These are phyloP conservation scores for Lipomyces orientalis DNA, from an alignment of 805 yeast species.

Conservation along the genomic window DNA sequence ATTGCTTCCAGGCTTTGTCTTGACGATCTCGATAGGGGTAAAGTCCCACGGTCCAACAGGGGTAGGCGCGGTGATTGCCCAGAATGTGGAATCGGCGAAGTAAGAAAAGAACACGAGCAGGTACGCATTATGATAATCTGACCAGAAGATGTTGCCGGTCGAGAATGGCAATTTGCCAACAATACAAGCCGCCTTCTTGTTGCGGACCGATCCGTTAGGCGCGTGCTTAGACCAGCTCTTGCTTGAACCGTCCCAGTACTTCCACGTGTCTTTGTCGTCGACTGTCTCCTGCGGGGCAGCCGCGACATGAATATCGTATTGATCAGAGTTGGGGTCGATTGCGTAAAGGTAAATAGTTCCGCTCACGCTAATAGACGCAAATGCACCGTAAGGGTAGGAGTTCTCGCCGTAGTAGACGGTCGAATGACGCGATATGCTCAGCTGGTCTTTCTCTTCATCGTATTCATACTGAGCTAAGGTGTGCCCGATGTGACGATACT, in stretches of 20 bases:
- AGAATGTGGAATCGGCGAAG: constrained; percentile 31
- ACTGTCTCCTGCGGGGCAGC: constrained; percentile 11
- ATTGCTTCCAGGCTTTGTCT: constrained; percentile 22
- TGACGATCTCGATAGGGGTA: constrained; percentile 8
- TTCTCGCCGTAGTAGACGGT: neutral
- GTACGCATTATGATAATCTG: constrained; percentile 33
- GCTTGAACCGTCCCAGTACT: constrained; percentile 22
- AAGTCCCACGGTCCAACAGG: constrained; percentile 34
- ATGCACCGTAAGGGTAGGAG: constrained; percentile 27
- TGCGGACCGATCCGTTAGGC: constrained; percentile 24
- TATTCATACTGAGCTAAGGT: constrained; percentile 21
- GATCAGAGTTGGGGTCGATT: constrained; percentile 23
- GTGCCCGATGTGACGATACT: constrained; percentile 15
- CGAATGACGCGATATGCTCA: constrained; percentile 18
- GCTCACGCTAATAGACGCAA: constrained; percentile 29
- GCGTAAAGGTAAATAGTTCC: constrained; percentile 29
- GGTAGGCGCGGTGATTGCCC: constrained; percentile 18
- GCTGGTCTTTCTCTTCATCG: constrained; percentile 7
- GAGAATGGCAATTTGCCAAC: constrained; percentile 29
- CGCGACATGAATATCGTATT: constrained; percentile 33
- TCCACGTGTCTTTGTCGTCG: constrained; percentile 27
- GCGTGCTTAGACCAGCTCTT: constrained; percentile 17
- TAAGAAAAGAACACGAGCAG: constrained; percentile 28
- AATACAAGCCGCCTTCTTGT: constrained; percentile 22
- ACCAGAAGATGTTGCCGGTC: constrained; percentile 29